phyloP scores from a whole-genome alignment of 768 basidiomycete genomes.

The Boletus patriciae region DNA sequence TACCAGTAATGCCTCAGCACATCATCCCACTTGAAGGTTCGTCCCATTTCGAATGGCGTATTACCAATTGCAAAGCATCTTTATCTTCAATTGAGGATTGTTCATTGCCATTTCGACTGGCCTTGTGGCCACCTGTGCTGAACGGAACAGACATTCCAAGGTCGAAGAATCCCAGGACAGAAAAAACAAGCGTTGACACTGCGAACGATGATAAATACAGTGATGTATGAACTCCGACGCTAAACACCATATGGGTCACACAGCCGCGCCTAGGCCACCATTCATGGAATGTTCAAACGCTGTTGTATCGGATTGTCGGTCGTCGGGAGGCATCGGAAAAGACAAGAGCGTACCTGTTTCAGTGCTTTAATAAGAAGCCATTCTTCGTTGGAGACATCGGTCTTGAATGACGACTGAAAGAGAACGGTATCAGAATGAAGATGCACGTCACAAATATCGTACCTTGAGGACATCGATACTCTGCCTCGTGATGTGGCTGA shows the following conservation, averaged over 20 bases:
- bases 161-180: not conserved
- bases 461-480: conserved; percentile 97
- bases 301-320: conserved; percentile 15
- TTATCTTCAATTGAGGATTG: conserved; percentile 35
- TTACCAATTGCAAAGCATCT: conserved; percentile 62
- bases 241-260: conserved; percentile 4
- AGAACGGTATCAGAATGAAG: conserved; percentile 6
- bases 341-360: conserved; percentile 55
- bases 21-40: conserved; percentile 30
- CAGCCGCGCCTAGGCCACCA: not conserved
- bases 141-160: conserved; percentile 25
- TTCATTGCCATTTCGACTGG: conserved; percentile 25
- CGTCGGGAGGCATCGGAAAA: not conserved
- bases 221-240: conserved; percentile 27
- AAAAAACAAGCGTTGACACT: not conserved
- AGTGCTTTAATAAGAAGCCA: conserved; percentile 90
- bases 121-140: conserved; percentile 11
- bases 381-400: conserved; percentile 86
- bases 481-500: conserved; percentile 86
- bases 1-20: conserved; percentile 35
- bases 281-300: conserved; percentile 41
- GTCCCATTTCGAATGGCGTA: conserved; percentile 29
- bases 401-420: conserved; percentile 75
- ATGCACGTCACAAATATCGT: conserved; percentile 5
- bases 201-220: conserved; percentile 29